Evolutionary conservation across 805 yeast genomes (phyloP).

Genomic region (Scheffersomyces amazonensis): DNA sequence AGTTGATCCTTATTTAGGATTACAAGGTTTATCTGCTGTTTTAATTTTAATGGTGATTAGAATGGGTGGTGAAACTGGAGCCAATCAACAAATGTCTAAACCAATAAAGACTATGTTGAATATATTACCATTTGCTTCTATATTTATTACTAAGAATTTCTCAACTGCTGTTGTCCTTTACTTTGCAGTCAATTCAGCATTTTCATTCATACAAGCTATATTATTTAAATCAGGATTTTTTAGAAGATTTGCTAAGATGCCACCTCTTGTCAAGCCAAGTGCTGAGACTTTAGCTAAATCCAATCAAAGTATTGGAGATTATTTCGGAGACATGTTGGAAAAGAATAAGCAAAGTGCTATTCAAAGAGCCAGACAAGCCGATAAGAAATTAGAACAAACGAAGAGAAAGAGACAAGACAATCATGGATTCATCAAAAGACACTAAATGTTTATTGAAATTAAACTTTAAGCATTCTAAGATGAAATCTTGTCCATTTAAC

Average conservation of each 20-base stretch:
- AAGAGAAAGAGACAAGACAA: slow-evolving; percentile 27
- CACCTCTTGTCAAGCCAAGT: slow-evolving; percentile 56
- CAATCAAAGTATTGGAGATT: slow-evolving; percentile 31
- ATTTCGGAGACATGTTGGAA: slow-evolving; percentile 32
- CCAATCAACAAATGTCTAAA: slow-evolving; percentile 51
- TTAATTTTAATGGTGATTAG: slow-evolving; percentile 72
- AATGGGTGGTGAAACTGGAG: slow-evolving; percentile 89
- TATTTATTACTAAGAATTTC: slow-evolving; percentile 83
- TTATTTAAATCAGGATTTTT: slow-evolving; percentile 57
- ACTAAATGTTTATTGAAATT: too few species aligned
- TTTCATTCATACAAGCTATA: slow-evolving; percentile 70
- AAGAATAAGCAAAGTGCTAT: slow-evolving; percentile 29
- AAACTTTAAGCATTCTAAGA: too few species aligned
- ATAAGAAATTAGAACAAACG: slow-evolving; percentile 35
- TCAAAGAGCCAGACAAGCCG: slow-evolving; percentile 31
- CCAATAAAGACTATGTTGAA: slow-evolving; percentile 67
- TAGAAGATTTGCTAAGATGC: slow-evolving; percentile 55
- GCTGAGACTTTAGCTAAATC: slow-evolving; percentile 24
- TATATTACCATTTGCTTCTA: slow-evolving; percentile 73
- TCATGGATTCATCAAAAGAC: slow-evolving; percentile 39
- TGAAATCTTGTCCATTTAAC: too few species aligned
- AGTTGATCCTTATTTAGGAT: slow-evolving; percentile 88
- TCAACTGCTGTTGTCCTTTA: slow-evolving; percentile 84
- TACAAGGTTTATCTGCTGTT: slow-evolving; percentile 79
- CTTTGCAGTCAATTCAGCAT: slow-evolving; percentile 76